Conservation (phyloP, 495 filamentous ascomycete species). For the Coniosporium apollinis region DNA sequence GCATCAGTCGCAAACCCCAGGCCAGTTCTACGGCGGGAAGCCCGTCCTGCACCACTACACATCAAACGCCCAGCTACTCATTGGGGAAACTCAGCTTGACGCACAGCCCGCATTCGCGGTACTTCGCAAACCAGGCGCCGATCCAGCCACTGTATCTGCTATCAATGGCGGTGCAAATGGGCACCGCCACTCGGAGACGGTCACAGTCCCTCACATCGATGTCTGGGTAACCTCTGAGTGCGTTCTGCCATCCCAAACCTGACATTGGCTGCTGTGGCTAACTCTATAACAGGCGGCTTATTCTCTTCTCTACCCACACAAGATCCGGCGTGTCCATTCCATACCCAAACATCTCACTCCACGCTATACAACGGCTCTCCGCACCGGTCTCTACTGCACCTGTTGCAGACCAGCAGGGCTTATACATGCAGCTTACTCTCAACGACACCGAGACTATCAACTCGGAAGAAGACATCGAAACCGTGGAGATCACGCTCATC, state of each 20-base stretch:
- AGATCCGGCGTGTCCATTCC: slow-evolving; percentile 58
- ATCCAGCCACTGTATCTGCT: neutral
- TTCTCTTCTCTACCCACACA: slow-evolving; percentile 46
- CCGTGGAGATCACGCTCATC: slow-evolving; percentile 58
- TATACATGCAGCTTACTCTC: slow-evolving; percentile 68
- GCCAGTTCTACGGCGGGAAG: slow-evolving; percentile 62
- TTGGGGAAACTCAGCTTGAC: slow-evolving; percentile 28
- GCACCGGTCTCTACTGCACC: slow-evolving; percentile 24
- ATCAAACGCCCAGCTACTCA: slow-evolving; percentile 40
- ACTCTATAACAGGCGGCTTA: slow-evolving; percentile 41
- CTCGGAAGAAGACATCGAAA: slow-evolving; percentile 48
- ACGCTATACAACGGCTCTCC: slow-evolving; percentile 58
- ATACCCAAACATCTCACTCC: slow-evolving; percentile 75
- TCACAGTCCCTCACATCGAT: slow-evolving; percentile 38
- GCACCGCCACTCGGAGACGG: slow-evolving; percentile 25
- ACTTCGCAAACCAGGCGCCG: neutral
- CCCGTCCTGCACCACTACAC: slow-evolving; percentile 67
- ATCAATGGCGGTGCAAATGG: slow-evolving; percentile 14
- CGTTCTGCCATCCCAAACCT: slow-evolving; percentile 11
- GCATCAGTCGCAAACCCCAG: slow-evolving; percentile 72
- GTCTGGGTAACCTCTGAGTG: slow-evolving; percentile 70
- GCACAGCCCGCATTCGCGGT: slow-evolving; percentile 18
- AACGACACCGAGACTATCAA: slow-evolving; percentile 26
- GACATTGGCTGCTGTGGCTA: slow-evolving; percentile 1
- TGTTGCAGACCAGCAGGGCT: slow-evolving; percentile 33